phyloP scores from a whole-genome alignment of 257 asterid genomes.

The Ophiorrhiza pumila region DNA sequence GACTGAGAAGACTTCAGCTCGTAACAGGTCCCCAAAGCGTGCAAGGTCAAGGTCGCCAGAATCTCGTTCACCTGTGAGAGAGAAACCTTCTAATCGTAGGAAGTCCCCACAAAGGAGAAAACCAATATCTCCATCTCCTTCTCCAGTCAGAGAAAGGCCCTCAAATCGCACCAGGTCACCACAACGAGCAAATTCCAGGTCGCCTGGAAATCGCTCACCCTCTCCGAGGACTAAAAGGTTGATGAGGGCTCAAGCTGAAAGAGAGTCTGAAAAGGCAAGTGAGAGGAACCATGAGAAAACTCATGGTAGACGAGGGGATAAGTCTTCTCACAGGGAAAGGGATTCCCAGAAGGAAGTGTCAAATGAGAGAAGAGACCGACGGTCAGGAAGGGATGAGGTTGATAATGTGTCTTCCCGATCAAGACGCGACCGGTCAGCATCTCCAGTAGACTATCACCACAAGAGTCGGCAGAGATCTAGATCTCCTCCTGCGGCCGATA shows the following conservation, averaged over 20 bases:
- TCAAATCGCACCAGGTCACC: slow-evolving; percentile 46
- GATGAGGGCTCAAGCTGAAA: slow-evolving; percentile 55
- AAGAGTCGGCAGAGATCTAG: slow-evolving; percentile 64
- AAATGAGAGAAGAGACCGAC: slow-evolving; percentile 47
- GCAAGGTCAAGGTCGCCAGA: slow-evolving; percentile 46
- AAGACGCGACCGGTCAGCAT: slow-evolving; percentile 46
- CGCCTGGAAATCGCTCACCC: slow-evolving; percentile 43
- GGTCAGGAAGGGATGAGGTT: slow-evolving; percentile 52
- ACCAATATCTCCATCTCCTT: slow-evolving; percentile 46
- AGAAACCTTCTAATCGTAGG: slow-evolving; percentile 36
- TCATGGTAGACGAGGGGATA: slow-evolving; percentile 46
- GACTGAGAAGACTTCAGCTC: slow-evolving; percentile 40
- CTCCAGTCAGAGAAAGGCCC: slow-evolving; percentile 40
- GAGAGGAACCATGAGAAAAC: slow-evolving; percentile 46
- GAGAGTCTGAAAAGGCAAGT: slow-evolving; percentile 42
- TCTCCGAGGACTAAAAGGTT: slow-evolving; percentile 80
- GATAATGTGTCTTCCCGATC: slow-evolving; percentile 50
- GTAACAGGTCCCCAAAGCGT: slow-evolving; percentile 44
- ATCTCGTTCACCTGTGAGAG: slow-evolving; percentile 50
- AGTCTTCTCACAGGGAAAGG: slow-evolving; percentile 40
- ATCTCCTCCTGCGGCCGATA: slow-evolving; percentile 57
- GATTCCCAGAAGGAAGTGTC: slow-evolving; percentile 43
- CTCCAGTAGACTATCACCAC: slow-evolving; percentile 55
- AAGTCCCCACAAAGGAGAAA: slow-evolving; percentile 47
- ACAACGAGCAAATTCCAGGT: slow-evolving; percentile 36